Evolutionary conservation across 768 basidiomycete species (phyloP).

Genomic region (Xerocomellus intermedius): DNA sequence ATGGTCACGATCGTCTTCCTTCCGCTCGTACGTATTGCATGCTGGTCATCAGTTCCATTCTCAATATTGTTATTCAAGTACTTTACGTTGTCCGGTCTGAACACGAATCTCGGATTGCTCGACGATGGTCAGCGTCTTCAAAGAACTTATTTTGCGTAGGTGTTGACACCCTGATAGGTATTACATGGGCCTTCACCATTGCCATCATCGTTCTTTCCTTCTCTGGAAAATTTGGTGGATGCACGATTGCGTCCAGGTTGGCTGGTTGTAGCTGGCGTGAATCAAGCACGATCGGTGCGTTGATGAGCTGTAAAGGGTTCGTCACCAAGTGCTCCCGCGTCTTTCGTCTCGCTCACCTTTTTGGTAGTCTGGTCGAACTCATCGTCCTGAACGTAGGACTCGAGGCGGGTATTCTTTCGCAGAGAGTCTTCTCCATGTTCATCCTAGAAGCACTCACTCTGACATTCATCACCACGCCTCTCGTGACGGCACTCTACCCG

Average conservation of each 20-base stretch:
- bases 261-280: slow-evolving; percentile 81
- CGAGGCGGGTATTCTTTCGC: slow-evolving; percentile 71
- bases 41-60: background rate
- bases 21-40: slow-evolving; percentile 55
- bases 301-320: slow-evolving; percentile 96
- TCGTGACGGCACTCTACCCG: slow-evolving; percentile 67
- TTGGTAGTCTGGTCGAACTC: slow-evolving; percentile 76
- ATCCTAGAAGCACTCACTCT: slow-evolving; percentile 83
- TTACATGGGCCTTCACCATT: slow-evolving; percentile 87
- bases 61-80: slow-evolving; percentile 49
- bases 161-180: slow-evolving; percentile 40
- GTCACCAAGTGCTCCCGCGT: background rate
- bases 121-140: slow-evolving; percentile 53
- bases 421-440: slow-evolving; percentile 90
- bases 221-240: slow-evolving; percentile 86
- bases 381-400: slow-evolving; percentile 96
- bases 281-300: slow-evolving; percentile 75
- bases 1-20: slow-evolving; percentile 88
- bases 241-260: slow-evolving; percentile 63
- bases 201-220: slow-evolving; percentile 80
- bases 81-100: slow-evolving; percentile 89
- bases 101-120: slow-evolving; percentile 83
- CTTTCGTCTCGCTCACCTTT: background rate
- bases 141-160: background rate
- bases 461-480: slow-evolving; percentile 85